Base-by-base conservation (phyloP, 164 flowering plant genomes). In the Nymphaea colorata region DNA sequence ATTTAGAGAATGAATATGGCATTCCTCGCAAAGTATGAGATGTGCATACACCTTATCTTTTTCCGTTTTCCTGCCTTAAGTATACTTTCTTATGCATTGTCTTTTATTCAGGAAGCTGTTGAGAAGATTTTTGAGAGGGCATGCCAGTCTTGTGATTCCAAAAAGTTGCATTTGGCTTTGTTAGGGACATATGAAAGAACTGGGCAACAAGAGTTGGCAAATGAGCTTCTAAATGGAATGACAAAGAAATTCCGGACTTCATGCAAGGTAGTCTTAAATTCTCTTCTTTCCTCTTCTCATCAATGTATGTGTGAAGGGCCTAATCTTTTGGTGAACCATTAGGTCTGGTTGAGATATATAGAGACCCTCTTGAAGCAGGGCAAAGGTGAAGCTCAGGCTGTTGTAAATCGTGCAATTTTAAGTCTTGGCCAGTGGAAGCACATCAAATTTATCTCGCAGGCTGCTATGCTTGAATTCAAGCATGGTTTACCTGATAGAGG, bases 1-100 rank as follows among this genome's bases (percentile, higher is more conserved):
- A 87, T 75, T 75, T 93, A 74, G 99, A 94, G 78, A 91, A 89
- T 73, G 81, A 85, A 73, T 85, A 80, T 78, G 99, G 97, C 69
- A 84, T 74, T 77, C 96, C 97, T 67, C 93, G 79, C 3, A 84
- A 93, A 94, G 98, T 87, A 76, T 68, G 16, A 43, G 61, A 3
- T 11, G 59, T 41, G 36, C 15, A n/a, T 71, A n/a, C 55, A 5
- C 43, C 36, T 25, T n/a, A 7, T 45, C 42, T 18, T 43, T 44
- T 14, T 64, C 59, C 3, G 61, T 64, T 42, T 44, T 10, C n/a
- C 64, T 18, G 43, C 53, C 5, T 36, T 59, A 3, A 43, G 43
- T 69, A 1, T 17, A 6, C 12, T 47, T 14, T 14, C 55, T 47
- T 47, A 47, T 47, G 12, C 55, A 4, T 47, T 7, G 3, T 47